Conservation (phyloP, 2,329 filamentous ascomycete species). For the Aspergillus pseudotamarii region DNA sequence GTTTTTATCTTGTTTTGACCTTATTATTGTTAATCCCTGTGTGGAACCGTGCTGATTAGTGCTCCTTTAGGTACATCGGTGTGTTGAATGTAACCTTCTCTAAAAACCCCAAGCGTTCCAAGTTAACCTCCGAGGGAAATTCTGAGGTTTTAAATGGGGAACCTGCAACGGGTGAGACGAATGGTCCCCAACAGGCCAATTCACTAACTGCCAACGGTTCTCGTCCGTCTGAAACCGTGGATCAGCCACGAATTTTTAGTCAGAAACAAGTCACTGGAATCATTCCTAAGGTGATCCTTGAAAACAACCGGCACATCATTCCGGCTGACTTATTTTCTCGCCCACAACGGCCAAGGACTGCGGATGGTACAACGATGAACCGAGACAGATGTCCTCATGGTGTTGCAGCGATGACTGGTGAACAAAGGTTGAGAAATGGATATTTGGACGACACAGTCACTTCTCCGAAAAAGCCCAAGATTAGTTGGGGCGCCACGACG, state of each 20-base stretch:
- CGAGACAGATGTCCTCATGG: conserved; percentile 26
- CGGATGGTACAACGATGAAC: conserved; percentile 30
- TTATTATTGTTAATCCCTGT: background rate
- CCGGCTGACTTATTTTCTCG: conserved; percentile 78
- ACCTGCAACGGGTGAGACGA: conserved; percentile 6
- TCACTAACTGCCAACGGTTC: conserved; percentile 15
- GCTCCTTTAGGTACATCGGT: conserved; percentile 78
- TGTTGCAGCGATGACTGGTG: conserved; percentile 18
- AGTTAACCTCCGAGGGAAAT: conserved; percentile 40
- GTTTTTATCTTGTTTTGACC: background rate
- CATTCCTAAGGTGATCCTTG: conserved; percentile 87
- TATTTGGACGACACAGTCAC: conserved; percentile 16
- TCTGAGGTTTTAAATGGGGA: conserved; percentile 21
- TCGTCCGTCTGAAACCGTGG: conserved; percentile 22
- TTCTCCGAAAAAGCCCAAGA: conserved; percentile 49
- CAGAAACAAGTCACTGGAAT: conserved; percentile 76
- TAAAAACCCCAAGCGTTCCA: conserved; percentile 70
- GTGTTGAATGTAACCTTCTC: conserved; percentile 96
- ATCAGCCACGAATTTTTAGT: conserved; percentile 60
- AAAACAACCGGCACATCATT: conserved; percentile 91
- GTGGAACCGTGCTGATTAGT: background rate
- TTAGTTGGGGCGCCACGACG: conserved; percentile 84
- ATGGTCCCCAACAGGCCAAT: conserved; percentile 17
- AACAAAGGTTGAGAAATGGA: conserved; percentile 12
- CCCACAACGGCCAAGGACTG: conserved; percentile 48